These are phyloP conservation scores for Starmerella asiatica DNA, from an alignment of 805 yeast genomes.

Conservation along the genomic window DNA sequence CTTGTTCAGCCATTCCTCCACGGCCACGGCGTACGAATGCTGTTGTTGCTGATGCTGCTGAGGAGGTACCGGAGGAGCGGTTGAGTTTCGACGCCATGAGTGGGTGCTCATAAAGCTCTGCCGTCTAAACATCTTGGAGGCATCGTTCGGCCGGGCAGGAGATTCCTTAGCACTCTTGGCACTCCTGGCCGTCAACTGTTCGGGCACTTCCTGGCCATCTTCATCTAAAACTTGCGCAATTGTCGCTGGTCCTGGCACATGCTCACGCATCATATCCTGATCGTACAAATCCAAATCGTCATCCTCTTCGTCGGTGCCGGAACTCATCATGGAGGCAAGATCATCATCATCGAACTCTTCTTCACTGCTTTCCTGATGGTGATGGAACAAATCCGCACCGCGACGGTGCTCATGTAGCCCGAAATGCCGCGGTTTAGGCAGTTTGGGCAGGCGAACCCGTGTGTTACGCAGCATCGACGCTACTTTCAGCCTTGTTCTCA, in stretches of 20 bases:
- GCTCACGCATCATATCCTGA: slow-evolving; percentile 1
- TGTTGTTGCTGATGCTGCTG: not conserved
- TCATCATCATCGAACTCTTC: slow-evolving; percentile 4
- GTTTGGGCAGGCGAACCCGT: slow-evolving; percentile 31
- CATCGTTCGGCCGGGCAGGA: not conserved
- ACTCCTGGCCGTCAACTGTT: slow-evolving; percentile 25
- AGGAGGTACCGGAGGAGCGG: not conserved
- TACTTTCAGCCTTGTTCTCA: slow-evolving; percentile 23
- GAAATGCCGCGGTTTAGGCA: slow-evolving; percentile 28
- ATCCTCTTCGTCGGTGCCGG: not conserved
- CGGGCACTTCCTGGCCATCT: not conserved
- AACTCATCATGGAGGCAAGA: not conserved
- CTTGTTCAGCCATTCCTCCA: slow-evolving; percentile 56
- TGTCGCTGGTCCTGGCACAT: slow-evolving; percentile 1
- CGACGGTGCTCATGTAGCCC: slow-evolving; percentile 11
- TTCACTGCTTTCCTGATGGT: not conserved
- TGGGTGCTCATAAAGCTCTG: not conserved
- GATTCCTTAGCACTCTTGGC: not conserved
- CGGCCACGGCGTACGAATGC: slow-evolving; percentile 20
- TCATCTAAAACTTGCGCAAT: not conserved
- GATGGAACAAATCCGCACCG: not conserved
- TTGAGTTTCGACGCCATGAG: too few relatives aligned
- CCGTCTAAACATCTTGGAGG: not conserved
- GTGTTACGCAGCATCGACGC: slow-evolving; percentile 8
- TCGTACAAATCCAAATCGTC: slow-evolving; percentile 1